These are phyloP conservation scores for Allium fistulosum DNA, from an alignment of 106 monocot species.

Conservation along the genomic window DNA sequence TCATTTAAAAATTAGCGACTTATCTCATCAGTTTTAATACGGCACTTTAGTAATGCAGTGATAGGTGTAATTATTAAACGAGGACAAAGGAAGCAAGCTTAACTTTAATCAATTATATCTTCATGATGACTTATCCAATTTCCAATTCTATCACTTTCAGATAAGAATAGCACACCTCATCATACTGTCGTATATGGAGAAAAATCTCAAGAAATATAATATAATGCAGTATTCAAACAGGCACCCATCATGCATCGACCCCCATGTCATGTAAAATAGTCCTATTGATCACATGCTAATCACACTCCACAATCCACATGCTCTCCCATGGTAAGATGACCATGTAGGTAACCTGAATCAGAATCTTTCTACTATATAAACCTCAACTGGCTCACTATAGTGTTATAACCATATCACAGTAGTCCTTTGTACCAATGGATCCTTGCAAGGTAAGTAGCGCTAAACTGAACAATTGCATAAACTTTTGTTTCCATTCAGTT, in stretches of 20 bases:
- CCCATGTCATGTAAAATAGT: not conserved
- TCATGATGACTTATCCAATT: too few relatives aligned
- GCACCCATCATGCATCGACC: not conserved
- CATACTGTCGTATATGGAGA: not conserved
- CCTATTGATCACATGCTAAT: not conserved
- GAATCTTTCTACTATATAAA: not conserved
- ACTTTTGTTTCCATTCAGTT: not conserved
- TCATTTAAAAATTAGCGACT: too few relatives aligned
- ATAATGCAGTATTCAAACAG: not conserved
- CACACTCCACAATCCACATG: not conserved
- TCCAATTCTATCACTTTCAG: too few relatives aligned
- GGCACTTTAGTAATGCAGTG: too few relatives aligned
- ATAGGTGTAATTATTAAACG: too few relatives aligned
- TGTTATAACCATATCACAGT: too few relatives aligned
- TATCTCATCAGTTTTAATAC: too few relatives aligned
- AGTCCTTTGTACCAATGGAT: not conserved
- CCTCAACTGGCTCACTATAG: not conserved
- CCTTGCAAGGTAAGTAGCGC: not conserved
- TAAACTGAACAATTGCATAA: not conserved
- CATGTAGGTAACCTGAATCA: not conserved
- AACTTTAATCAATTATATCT: too few relatives aligned
- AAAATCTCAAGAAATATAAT: not conserved
- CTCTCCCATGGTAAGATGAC: not conserved
- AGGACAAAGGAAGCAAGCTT: too few relatives aligned
- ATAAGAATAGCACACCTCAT: not conserved